Conservation (phyloP, 257 asterid genomes). For the Craterostigma plantagineum region DNA sequence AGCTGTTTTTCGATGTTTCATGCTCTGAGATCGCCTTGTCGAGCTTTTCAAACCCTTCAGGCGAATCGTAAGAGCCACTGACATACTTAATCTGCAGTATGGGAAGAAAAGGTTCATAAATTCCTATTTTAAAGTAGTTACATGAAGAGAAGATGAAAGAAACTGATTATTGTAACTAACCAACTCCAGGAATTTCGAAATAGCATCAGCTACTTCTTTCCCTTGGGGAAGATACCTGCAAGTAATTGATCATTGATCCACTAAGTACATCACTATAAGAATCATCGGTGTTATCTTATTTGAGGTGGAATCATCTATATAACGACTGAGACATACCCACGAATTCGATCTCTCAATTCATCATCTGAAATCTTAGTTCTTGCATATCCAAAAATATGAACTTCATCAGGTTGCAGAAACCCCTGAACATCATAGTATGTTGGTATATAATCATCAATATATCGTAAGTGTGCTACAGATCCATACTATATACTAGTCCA, state of each 20-base stretch:
- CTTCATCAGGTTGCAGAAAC: constrained; percentile 62
- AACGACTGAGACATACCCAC: constrained; percentile 44
- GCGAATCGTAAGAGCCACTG: constrained; percentile 78
- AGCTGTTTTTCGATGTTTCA: constrained; percentile 49
- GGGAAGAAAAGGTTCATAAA: background rate
- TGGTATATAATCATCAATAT: background rate
- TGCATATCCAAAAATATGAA: constrained; percentile 95
- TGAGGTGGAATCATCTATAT: background rate
- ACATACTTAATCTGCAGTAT: constrained; percentile 78
- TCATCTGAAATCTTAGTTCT: constrained; percentile 76
- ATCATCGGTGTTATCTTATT: too few species aligned
- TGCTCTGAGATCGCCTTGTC: constrained; percentile 78
- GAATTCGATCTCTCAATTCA: constrained; percentile 66
- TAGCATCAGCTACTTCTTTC: constrained; percentile 27
- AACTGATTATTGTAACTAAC: constrained; percentile 22
- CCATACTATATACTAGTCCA: background rate
- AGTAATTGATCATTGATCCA: constrained; percentile 3
- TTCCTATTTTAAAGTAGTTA: too few species aligned
- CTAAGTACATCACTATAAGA: background rate
- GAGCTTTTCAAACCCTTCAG: constrained; percentile 66
- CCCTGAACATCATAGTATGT: constrained; percentile 31
- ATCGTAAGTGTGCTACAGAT: background rate
- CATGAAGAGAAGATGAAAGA: too few species aligned
- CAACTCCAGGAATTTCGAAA: constrained; percentile 61
- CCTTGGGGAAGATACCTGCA: constrained; percentile 61